A percentile compares a stretch with the other conserved stretches of the same genome.
phyloP scores from a whole-genome alignment of 2,329 filamentous ascomycete genomes.

The Phialophora chinensis region DNA sequence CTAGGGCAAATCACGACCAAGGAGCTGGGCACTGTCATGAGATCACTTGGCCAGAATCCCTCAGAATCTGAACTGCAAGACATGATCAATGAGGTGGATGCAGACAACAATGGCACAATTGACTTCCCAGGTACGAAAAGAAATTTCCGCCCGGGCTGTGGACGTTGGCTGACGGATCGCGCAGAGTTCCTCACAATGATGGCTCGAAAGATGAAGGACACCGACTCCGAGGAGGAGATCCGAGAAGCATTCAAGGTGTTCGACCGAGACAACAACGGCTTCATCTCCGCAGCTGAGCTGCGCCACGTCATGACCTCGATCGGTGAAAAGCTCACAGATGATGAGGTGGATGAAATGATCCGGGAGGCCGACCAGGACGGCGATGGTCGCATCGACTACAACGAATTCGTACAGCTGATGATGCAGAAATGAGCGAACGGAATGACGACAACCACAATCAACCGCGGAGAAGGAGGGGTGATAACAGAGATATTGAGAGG shows the following conservation, averaged over 20 bases:
- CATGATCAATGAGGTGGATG: slow-evolving; percentile 94
- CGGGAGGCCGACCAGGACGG: slow-evolving; percentile 88
- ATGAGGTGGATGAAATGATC: slow-evolving; percentile 93
- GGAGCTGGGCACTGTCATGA: slow-evolving; percentile 88
- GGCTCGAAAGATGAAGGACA: slow-evolving; percentile 94
- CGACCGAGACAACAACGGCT: slow-evolving; percentile 89
- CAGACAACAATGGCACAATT: slow-evolving; percentile 91
- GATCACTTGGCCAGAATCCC: slow-evolving; percentile 86
- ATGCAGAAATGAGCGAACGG: slow-evolving; percentile 78
- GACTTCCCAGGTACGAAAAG: slow-evolving; percentile 77
- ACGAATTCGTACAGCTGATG: slow-evolving; percentile 93
- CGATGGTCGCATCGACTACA: slow-evolving; percentile 88
- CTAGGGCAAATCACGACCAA: slow-evolving; percentile 89
- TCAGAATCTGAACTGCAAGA: slow-evolving; percentile 89
- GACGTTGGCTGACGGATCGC: slow-evolving; percentile 18
- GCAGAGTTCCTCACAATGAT: slow-evolving; percentile 91
- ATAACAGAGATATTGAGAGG: slow-evolving; percentile 11
- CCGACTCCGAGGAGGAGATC: slow-evolving; percentile 89
- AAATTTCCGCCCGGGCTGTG: neutral
- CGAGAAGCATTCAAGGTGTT: slow-evolving; percentile 90
- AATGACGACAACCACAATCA: slow-evolving; percentile 17
- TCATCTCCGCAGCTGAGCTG: slow-evolving; percentile 86
- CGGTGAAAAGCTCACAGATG: slow-evolving; percentile 87
- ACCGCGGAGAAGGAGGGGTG: slow-evolving; percentile 8
- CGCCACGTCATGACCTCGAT: slow-evolving; percentile 93